Evolutionary conservation across 768 basidiomycete species (phyloP).

Genomic region (Kwoniella bestiolae): DNA sequence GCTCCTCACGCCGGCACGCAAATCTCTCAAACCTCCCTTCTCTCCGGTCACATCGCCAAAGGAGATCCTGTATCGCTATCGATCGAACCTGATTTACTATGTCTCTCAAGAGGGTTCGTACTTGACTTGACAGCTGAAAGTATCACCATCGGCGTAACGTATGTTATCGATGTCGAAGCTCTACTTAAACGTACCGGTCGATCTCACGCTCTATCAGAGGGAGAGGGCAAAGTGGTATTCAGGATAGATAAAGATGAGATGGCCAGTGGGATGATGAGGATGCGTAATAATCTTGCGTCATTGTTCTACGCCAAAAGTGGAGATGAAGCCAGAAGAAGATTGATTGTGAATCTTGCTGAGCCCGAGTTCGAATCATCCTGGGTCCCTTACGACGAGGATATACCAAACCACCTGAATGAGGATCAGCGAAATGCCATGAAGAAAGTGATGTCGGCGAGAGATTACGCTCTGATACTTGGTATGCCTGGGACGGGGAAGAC

Average conservation of each 20-base stretch:
- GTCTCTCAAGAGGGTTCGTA: conserved; percentile 82
- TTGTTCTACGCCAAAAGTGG: conserved; percentile 77
- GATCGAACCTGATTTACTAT: conserved; percentile 82
- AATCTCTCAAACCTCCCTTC: conserved; percentile 59
- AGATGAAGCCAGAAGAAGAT: conserved; percentile 68
- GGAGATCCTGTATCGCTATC: conserved; percentile 88
- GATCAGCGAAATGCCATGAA: conserved; percentile 74
- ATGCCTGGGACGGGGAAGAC: conserved; percentile 99
- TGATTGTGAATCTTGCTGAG: conserved; percentile 78
- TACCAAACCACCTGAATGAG: conserved; percentile 65
- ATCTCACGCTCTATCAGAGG: conserved; percentile 25
- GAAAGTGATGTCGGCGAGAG: conserved; percentile 75
- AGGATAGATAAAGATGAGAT: conserved; percentile 95
- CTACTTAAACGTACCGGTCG: conserved; percentile 60
- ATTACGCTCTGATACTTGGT: conserved; percentile 90
- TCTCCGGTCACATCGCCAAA: conserved; percentile 75
- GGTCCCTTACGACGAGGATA: conserved; percentile 35
- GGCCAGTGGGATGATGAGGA: conserved; percentile 78
- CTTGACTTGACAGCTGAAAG: conserved; percentile 68
- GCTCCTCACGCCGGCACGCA: conserved; percentile 20
- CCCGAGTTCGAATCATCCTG: conserved; percentile 67
- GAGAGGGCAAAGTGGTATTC: conserved; percentile 62
- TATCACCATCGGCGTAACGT: conserved; percentile 81
- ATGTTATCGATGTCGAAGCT: conserved; percentile 65
- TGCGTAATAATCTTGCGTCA: conserved; percentile 86